These are phyloP conservation scores for Russula ochroleuca DNA, from an alignment of 768 basidiomycete species.

Conservation along the genomic window DNA sequence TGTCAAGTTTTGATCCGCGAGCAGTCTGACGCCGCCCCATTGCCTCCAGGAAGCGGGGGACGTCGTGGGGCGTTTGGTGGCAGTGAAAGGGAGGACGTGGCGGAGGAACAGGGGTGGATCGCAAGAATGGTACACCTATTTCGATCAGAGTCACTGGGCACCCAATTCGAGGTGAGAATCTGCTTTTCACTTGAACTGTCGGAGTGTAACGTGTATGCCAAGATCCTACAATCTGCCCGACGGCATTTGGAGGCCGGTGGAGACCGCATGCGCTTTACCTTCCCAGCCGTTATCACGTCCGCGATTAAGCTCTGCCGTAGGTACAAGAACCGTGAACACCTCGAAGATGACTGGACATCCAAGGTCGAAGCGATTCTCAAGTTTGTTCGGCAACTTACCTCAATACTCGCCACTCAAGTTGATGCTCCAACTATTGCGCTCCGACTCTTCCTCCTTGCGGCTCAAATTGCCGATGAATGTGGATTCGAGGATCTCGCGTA, in stretches of 20 bases:
- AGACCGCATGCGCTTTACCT: constrained; percentile 94
- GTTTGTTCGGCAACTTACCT: constrained; percentile 89
- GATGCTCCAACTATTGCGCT: constrained; percentile 91
- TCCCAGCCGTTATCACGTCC: constrained; percentile 92
- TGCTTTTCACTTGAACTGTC: background rate
- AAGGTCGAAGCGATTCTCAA: constrained; percentile 89
- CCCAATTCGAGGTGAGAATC: constrained; percentile 78
- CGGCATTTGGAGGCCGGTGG: constrained; percentile 88
- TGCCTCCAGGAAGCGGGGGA: constrained; percentile 41
- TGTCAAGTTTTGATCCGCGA: constrained; percentile 92
- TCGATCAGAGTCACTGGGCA: constrained; percentile 76
- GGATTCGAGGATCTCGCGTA: constrained; percentile 95
- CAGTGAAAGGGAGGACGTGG: constrained; percentile 82
- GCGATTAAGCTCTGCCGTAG: constrained; percentile 89
- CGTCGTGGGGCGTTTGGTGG: constrained; percentile 53
- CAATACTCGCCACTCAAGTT: constrained; percentile 88
- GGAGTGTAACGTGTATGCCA: constrained; percentile 4
- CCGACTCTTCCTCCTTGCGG: constrained; percentile 90
- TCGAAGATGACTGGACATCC: constrained; percentile 79
- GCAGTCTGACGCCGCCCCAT: constrained; percentile 51
- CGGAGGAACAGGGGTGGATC: constrained; percentile 98
- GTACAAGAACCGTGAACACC: constrained; percentile 78
- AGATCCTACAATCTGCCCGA: constrained; percentile 90
- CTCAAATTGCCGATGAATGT: constrained; percentile 92
- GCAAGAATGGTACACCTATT: constrained; percentile 98